Evolutionary conservation across 2,329 filamentous ascomycete species (phyloP).

Genomic region (Xylaria sp.): DNA sequence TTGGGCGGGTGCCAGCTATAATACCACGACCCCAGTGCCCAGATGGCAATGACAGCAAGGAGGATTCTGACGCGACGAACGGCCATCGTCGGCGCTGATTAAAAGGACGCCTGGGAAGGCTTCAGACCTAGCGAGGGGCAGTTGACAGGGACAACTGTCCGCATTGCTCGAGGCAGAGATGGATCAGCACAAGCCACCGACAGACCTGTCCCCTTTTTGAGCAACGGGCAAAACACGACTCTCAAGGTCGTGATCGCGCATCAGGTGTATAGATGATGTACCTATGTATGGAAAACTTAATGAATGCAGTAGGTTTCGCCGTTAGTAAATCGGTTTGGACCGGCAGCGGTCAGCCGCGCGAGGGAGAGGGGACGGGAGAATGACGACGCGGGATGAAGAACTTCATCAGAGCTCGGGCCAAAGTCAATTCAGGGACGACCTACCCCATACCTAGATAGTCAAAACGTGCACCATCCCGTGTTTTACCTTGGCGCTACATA

Average conservation of each 20-base stretch:
- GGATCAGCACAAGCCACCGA: conserved; percentile 19
- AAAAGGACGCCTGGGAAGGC: conserved; percentile 9
- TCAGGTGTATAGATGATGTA: conserved; percentile 11
- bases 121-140: conserved; percentile 21
- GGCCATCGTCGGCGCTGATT: conserved; percentile 26
- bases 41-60: conserved; percentile 34
- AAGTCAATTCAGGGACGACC: neutral
- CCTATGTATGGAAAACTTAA: neutral
- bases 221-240: conserved; percentile 8
- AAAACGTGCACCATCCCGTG: conserved; percentile 2
- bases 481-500: conserved; percentile 10
- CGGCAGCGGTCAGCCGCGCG: neutral
- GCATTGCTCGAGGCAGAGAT: conserved; percentile 21
- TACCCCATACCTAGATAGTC: too few relatives aligned
- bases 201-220: conserved; percentile 19
- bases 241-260: conserved; percentile 16
- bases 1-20: conserved; percentile 31
- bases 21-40: conserved; percentile 38
- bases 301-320: neutral
- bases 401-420: neutral
- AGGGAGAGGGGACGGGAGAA: neutral
- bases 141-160: conserved; percentile 9
- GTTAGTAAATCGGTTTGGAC: neutral
- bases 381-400: neutral
- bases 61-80: conserved; percentile 36